A percentile compares a stretch with the other conserved stretches of the same genome.
Evolutionary conservation across 371 early-diverging fungal genomes (phyloP).

Genomic region (Apophysomyces variabilis): DNA sequence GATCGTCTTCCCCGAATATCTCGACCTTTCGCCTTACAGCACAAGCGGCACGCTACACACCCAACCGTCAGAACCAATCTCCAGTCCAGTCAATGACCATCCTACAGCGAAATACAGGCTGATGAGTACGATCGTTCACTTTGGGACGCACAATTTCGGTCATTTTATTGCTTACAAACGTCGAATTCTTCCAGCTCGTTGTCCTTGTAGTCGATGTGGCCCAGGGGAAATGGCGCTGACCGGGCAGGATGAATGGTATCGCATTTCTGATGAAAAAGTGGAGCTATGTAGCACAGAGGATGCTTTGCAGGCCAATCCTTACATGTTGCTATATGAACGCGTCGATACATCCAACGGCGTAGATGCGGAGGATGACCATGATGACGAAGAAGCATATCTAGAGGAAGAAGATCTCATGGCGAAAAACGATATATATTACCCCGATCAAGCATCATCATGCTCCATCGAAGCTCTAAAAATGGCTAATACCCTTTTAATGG

Average conservation of each 20-base stretch:
- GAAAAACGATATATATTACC: not conserved
- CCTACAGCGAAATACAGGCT: slow-evolving; percentile 60
- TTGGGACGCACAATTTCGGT: slow-evolving; percentile 85
- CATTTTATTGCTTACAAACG: slow-evolving; percentile 93
- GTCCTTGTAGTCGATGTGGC: slow-evolving; percentile 36
- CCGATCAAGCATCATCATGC: slow-evolving; percentile 14
- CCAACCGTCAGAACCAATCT: slow-evolving; percentile 60
- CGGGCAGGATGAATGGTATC: slow-evolving; percentile 54
- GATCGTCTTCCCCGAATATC: slow-evolving; percentile 59
- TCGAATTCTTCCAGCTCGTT: slow-evolving; percentile 38
- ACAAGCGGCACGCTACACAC: slow-evolving; percentile 59
- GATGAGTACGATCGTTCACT: slow-evolving; percentile 86
- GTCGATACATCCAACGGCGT: slow-evolving; percentile 11
- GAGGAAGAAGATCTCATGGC: slow-evolving; percentile 13
- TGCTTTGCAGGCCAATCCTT: slow-evolving; percentile 78
- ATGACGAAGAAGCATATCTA: not conserved
- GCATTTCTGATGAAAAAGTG: slow-evolving; percentile 87
- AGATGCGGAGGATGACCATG: not conserved
- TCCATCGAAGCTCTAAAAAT: slow-evolving; percentile 36
- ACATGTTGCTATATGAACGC: slow-evolving; percentile 88
- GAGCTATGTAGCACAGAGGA: slow-evolving; percentile 67
- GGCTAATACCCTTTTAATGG: slow-evolving; percentile 31
- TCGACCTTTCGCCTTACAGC: slow-evolving; percentile 67
- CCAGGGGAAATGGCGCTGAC: not conserved
- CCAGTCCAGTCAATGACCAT: slow-evolving; percentile 32